Evolutionary conservation across 1,284 basidiomycete genomes (phyloP).

Genomic region (Amylostereum areolatum): DNA sequence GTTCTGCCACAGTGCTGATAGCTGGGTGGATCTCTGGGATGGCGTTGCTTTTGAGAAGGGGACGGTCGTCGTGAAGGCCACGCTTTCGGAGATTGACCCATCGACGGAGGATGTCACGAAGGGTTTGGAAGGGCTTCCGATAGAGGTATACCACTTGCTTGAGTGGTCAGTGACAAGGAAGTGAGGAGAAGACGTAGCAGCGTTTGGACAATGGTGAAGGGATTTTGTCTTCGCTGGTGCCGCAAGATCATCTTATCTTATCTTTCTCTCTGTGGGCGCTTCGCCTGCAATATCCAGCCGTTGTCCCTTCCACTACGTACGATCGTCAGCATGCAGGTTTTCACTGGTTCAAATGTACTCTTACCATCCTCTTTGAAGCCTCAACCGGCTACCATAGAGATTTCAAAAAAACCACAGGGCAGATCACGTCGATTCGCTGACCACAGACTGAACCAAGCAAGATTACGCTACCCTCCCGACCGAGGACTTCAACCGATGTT

Average conservation of each 20-base stretch:
- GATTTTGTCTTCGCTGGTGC: background rate
- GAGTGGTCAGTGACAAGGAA: constrained; percentile 3
- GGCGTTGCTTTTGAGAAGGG: constrained; percentile 2
- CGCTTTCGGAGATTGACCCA: too few species aligned
- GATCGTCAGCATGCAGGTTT: constrained; percentile 17
- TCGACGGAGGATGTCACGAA: background rate
- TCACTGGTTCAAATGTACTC: constrained; percentile 53
- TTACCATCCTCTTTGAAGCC: constrained; percentile 46
- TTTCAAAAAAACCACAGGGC: constrained; percentile 55
- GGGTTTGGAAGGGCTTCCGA: background rate
- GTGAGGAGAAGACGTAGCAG: too few species aligned
- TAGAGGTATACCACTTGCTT: background rate
- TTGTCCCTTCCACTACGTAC: background rate
- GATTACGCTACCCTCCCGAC: constrained; percentile 30
- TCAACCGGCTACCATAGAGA: constrained; percentile 65
- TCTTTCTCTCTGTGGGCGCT: background rate
- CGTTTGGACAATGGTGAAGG: background rate
- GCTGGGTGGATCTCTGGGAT: constrained; percentile 27
- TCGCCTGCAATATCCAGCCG: background rate
- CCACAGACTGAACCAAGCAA: constrained; percentile 22
- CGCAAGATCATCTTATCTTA: constrained; percentile 1
- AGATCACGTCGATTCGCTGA: constrained; percentile 54
- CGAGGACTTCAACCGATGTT: constrained; percentile 51
- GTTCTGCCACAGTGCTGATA: constrained; percentile 20
- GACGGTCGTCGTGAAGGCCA: too few species aligned